Evolutionary conservation across 2,329 filamentous ascomycete genomes (phyloP).

Genomic region (Aspergillus sp.): DNA sequence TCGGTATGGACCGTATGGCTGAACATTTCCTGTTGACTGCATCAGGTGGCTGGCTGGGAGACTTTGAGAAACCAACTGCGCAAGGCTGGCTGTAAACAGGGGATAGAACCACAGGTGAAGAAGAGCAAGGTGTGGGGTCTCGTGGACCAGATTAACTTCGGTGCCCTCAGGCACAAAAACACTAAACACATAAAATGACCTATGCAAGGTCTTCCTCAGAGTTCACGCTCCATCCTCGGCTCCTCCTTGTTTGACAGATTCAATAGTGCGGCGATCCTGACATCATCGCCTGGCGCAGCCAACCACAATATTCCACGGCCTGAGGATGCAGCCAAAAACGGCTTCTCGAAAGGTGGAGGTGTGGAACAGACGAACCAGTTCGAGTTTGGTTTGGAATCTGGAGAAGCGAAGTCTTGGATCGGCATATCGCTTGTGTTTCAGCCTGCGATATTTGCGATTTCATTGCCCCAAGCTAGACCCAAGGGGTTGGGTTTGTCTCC

Average conservation of each 20-base stretch:
- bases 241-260: constrained; percentile 1
- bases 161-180: no score
- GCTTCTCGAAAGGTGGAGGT: neutral
- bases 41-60: no score
- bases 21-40: no score
- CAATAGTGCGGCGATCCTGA: constrained; percentile 22
- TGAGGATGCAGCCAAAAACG: neutral
- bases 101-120: no score
- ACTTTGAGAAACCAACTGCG: no score
- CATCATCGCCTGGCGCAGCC: neutral
- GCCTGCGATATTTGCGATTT: constrained; percentile 10
- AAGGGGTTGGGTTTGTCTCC: constrained; percentile 12
- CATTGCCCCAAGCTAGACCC: neutral
- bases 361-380: constrained; percentile 11
- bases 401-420: constrained; percentile 15
- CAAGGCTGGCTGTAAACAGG: no score
- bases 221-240: neutral
- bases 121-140: no score
- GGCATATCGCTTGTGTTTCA: constrained; percentile 21
- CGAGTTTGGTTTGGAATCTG: constrained; percentile 10
- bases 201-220: neutral
- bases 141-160: no score
- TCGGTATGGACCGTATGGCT: no score
- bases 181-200: no score
- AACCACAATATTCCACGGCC: neutral